Evolutionary conservation across 1,284 basidiomycete species (phyloP), one percentile per base, ranked within the genome.

Genomic region (Sporisorium sorghi): DNA sequence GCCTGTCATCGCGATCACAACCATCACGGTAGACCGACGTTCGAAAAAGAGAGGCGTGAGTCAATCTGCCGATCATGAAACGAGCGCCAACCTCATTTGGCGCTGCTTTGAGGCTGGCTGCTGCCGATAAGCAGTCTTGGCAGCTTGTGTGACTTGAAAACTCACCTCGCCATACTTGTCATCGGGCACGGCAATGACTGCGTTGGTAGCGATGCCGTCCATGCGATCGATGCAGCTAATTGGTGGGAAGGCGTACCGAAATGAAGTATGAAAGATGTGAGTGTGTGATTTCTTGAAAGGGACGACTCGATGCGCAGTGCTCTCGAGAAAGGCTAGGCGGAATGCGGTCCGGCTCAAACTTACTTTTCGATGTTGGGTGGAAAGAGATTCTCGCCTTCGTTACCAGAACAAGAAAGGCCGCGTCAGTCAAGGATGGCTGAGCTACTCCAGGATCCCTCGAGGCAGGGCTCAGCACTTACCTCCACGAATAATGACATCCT

Each of bases 401-500:
- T 23, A 19, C 19, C 26, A 46, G 19, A 32, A 43, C 28, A 53
- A 62, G 28, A n/a, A 28, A 48, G 59, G 30, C 15, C 33, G 24
- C n/a, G 40, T 56, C 57, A 58, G 51, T 50, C 37, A n/a, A n/a
- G n/a, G 15, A 14, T 37, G 3, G 23, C 11, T 24, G 32, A 11
- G 51, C 23, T 30, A 46, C n/a, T n/a, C n/a, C 5, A 7, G n/a
- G 3, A 4, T 5, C 14, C n/a, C 3, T 43, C 6, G 28, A 28
- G 40, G n/a, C 26, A 14, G 8, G 6, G 33, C 7, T 40, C 24
- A 4, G 24, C 93, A 94, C 90, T 93, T 92, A 76, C 92, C 93
- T 26, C 92, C 92, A 19, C 93, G 90, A 73, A 94, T 94, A 81
- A 94, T 93, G 52, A 94, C 88, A 82, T 94, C 93, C 89, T 91